Conservation (phyloP, 1,284 basidiomycete species). For the Cryptococcus hybrid region DNA sequence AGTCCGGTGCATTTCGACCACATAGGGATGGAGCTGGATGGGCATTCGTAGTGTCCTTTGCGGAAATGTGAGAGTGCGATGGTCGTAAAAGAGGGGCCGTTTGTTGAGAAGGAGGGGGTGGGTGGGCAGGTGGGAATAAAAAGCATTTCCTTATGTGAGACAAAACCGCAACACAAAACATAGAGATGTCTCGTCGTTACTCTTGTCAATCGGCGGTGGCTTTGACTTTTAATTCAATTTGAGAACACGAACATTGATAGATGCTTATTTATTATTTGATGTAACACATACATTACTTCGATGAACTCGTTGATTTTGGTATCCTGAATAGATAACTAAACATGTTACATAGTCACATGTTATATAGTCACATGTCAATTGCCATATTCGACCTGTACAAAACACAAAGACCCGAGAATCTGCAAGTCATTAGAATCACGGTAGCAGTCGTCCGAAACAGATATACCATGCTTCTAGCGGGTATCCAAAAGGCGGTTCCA, state of each 20-base stretch:
- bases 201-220: background rate
- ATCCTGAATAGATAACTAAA: no score
- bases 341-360: no score
- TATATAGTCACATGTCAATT: no score
- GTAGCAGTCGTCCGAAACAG: no score
- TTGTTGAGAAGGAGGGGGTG: background rate
- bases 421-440: no score
- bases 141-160: background rate
- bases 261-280: background rate
- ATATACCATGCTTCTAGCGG: no score
- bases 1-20: conserved; percentile 27
- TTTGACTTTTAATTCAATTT: background rate
- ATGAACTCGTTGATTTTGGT: no score
- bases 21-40: conserved; percentile 35
- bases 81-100: background rate
- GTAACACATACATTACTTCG: background rate
- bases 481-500: background rate
- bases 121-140: background rate
- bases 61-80: background rate
- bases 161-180: background rate
- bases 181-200: conserved; percentile 1
- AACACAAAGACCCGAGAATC: no score
- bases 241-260: conserved; percentile 6
- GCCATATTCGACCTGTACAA: no score
- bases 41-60: conserved; percentile 15